Base-by-base conservation (phyloP, 2,329 filamentous ascomycete species). In the Sporothrix inflata region DNA sequence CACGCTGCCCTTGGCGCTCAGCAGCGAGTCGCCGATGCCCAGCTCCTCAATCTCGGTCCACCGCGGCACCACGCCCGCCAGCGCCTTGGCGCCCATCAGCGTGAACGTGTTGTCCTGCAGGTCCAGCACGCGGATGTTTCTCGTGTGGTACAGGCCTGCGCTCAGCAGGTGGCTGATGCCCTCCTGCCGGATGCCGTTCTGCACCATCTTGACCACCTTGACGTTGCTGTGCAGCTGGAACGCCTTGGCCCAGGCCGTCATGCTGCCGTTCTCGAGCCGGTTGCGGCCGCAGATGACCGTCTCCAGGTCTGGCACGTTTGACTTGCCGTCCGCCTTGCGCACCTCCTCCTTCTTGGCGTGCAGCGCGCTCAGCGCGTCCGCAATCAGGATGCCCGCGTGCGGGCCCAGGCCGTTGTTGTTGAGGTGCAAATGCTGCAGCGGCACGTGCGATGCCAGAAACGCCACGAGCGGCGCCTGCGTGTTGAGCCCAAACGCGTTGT, bases 61-160 rank as follows among this genome's bases (percentile, higher is more conserved):
- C 72, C 86, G 87, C 0, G 88, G 85, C 27, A 95, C 86, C 6
- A 94, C 93, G 76, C 87, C 88, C 51, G 93, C 91, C 70, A 99
- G 86, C 12, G 94, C 93, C 77, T 86, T 91, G 40, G 93, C 93
- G 30, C 94, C 96, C 74, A 87, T 86, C 51, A 91, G 82, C 11
- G 95, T 98, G 81, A 98, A 98, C 0, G 96, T 98, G 83, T 99
- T 99, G 83, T 99, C 96, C 82, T 99, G 95, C 74, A 99, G 85
- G 83, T 99, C 96, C 70, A 99, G 84, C 16, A 94, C 88, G 79
- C 91, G 86, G 71, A 99, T 86, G 60, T 85, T 84, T 42, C 84
- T 85, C 68, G 93, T 89, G 77, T 93, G 87, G 75, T 86, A 88
- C 70, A 99, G 86, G 74, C 96, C 96, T 70, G 94, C 86, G 74